These are phyloP conservation scores for Stereocaulon alpinum DNA, from an alignment of 495 filamentous ascomycete species.

Conservation along the genomic window DNA sequence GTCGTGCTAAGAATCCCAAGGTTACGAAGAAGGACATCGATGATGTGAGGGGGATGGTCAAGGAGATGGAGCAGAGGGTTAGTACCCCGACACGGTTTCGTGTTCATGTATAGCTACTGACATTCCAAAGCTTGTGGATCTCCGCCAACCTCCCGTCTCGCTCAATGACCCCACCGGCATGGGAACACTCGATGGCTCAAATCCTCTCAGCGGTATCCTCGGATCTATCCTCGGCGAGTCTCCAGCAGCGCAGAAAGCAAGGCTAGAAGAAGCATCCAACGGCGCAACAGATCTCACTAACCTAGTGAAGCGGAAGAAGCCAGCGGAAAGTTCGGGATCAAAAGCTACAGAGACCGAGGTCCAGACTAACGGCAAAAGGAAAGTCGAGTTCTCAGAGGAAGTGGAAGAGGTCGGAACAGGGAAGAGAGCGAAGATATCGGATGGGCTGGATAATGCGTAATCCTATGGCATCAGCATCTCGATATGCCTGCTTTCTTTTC, in stretches of 20 bases:
- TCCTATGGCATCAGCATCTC: no score
- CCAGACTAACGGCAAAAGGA: constrained; percentile 31
- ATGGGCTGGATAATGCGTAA: background rate
- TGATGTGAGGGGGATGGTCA: constrained; percentile 77
- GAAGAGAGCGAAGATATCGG: constrained; percentile 27
- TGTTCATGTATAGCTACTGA: background rate
- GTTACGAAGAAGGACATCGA: constrained; percentile 55
- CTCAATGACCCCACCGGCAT: constrained; percentile 43
- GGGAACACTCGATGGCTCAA: constrained; percentile 34
- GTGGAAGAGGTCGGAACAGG: constrained; percentile 24
- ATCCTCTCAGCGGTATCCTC: constrained; percentile 54
- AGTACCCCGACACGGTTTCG: constrained; percentile 22
- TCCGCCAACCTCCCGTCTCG: constrained; percentile 60
- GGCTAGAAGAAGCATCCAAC: constrained; percentile 67
- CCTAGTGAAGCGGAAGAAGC: constrained; percentile 70
- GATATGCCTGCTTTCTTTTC: no score
- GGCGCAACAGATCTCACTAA: constrained; percentile 76
- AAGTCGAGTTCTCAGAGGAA: constrained; percentile 33
- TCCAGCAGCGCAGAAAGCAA: constrained; percentile 47
- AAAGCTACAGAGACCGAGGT: constrained; percentile 15
- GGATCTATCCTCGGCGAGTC: constrained; percentile 64
- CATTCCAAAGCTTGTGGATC: constrained; percentile 53
- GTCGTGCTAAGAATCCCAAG: constrained; percentile 37
- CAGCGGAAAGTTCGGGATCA: constrained; percentile 30
- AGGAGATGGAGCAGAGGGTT: constrained; percentile 78